Evolutionary conservation across 1,284 basidiomycete species (phyloP), one percentile per base, ranked within the genome.

Genomic region (Phellopilus nigrolimitatus): DNA sequence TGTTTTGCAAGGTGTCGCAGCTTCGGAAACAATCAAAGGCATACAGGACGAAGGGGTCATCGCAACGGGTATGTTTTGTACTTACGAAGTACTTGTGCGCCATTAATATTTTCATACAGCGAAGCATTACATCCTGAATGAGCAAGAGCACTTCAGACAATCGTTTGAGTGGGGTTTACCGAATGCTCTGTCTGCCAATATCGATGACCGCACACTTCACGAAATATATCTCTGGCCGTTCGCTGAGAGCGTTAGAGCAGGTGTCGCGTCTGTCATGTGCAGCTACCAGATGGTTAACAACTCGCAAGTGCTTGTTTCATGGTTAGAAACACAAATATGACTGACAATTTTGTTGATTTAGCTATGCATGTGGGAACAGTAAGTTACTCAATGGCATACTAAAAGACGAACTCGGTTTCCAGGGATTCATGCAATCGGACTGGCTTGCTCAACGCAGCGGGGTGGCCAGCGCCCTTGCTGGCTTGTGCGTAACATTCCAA

Each of bases 241-340:
- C 63, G 64, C 74, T 10, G 65, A 70, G 34, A 67, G 69, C 1
- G 68, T 78, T 22, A 62, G 69, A n/a, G 73, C 73, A 0, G 75
- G 72, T 9, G 73, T 75, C 3, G 71, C 68, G 17, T 59, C 63
- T 13, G 65, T 78, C 53, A 79, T 78, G 76, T 78, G 71, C 55
- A 67, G 69, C 0, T 77, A 76, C 63, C 71, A 65, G 48, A 48
- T 58, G 39, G 65, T 80, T 63, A 81, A 81, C 62, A 69, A 71
- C 31, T 75, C 74, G 1, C 69, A 71, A 41, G 53, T 33, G 3
- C 12, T 19, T 3, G 2, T 17, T 19, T 17, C 4, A 21, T 30
- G 15, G 12, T 12, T 2, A 8, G 30, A 7, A 15, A 24, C 9
- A 28, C 3, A 10, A 12, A 6, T 36, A n/a, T 30, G 21, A 12